Percentiles rank a stretch among this genome's conserved stretches.
phyloP scores from a whole-genome alignment of 2,329 filamentous ascomycete species.

The Camillea tinctor region DNA sequence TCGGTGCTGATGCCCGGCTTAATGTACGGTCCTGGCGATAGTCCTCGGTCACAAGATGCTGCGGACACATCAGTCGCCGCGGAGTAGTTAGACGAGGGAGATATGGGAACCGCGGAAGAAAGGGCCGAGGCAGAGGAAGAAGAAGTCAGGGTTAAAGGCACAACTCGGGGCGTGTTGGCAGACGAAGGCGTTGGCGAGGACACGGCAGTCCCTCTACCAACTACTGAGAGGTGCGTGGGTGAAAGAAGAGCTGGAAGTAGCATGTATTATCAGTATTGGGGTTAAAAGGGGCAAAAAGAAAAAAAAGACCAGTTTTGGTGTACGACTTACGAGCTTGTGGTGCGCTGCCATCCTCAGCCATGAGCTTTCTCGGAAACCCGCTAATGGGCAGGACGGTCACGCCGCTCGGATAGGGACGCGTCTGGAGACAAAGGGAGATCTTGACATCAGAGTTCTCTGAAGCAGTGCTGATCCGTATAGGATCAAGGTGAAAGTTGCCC shows the following conservation, averaged over 20 bases:
- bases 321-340: conserved; percentile 21
- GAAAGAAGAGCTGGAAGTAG: background rate
- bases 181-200: background rate
- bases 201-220: background rate
- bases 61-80: background rate
- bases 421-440: conserved; percentile 30
- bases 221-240: background rate
- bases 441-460: conserved; percentile 24
- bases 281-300: background rate
- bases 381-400: conserved; percentile 30
- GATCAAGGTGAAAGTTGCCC: conserved; percentile 29
- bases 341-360: conserved; percentile 28
- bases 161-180: background rate
- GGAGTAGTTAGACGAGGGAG: conserved; percentile 10
- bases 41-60: background rate
- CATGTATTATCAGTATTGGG: background rate
- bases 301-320: background rate
- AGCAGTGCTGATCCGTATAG: conserved; percentile 23
- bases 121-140: conserved; percentile 3
- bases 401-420: conserved; percentile 23
- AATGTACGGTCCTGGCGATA: background rate
- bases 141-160: background rate
- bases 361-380: conserved; percentile 31
- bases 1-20: conserved; percentile 12
- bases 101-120: conserved; percentile 1